Conservation (phyloP, 129 eudicot genomes). For the Saussurea involucrata region DNA sequence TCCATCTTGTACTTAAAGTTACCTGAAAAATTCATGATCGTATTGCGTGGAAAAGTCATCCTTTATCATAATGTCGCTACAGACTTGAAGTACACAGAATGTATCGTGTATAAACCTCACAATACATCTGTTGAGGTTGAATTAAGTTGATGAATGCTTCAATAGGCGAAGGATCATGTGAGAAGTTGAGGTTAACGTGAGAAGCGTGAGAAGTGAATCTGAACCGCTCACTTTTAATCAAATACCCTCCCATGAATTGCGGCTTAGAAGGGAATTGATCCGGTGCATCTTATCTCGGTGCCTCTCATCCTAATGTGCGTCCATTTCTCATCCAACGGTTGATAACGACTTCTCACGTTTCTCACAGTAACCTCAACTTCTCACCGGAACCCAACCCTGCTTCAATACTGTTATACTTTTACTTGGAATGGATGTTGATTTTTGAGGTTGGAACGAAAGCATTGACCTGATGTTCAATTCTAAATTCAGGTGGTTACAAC, state of each 20-base stretch:
- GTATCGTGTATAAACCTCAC: constrained; percentile 76
- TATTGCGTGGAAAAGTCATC: constrained; percentile 65
- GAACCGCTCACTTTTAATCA: too few species aligned
- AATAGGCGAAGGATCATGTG: too few species aligned
- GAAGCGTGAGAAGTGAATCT: too few species aligned
- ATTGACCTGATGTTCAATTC: constrained; percentile 2
- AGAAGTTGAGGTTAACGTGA: too few species aligned
- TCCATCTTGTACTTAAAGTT: constrained; percentile 73
- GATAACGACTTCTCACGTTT: too few species aligned
- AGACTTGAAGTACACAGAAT: constrained; percentile 78
- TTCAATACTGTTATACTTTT: not conserved
- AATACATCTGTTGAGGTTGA: constrained; percentile 47
- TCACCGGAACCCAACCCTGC: too few species aligned
- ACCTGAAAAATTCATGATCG: constrained; percentile 54
- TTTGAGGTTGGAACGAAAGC: not conserved
- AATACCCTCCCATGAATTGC: too few species aligned
- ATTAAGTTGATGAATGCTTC: constrained; percentile 10
- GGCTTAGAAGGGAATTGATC: too few species aligned
- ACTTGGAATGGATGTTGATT: not conserved
- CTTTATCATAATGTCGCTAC: constrained; percentile 62
- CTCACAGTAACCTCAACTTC: too few species aligned
- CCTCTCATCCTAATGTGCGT: too few species aligned
- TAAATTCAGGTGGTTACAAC: constrained; percentile 55
- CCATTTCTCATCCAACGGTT: too few species aligned
- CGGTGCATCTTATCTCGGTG: too few species aligned